Evolutionary conservation across 1,139 yeast species (phyloP), one percentile per base, ranked within the genome.

Genomic region (Torulaspora globosa): DNA sequence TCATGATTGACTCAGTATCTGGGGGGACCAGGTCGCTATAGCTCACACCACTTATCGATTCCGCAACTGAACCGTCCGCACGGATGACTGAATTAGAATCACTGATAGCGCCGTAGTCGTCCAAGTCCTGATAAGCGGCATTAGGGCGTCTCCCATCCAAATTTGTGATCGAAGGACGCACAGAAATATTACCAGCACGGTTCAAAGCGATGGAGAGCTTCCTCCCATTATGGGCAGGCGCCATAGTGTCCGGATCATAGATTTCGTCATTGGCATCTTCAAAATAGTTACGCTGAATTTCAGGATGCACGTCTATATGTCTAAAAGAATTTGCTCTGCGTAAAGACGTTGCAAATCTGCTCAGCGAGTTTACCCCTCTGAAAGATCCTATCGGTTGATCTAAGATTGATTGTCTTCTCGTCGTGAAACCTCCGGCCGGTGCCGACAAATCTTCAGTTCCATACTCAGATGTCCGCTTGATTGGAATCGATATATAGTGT

Each of bases 271-370:
- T 75, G 30, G 68, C 68, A 50, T 73, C 75, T 49, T 63, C 70
- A 55, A 79, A 76, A 50, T 68, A 79, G 0, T 82, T 74, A 51
- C 84, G 66, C 43, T 63, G 65, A 5, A 54, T 47, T 28, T 62
- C 65, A 5, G 76, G 65, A 9, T 73, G 70, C 1, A 63, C 60
- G 52, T 80, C 85, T 43, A 80, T 69, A 7, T 79, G 71, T 53
- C 73, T 70, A 59, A 79, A 80, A 4, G 88, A 77, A 63, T 84
- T 94, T 0, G 96, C 95, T 58, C 96, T 73, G 38, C 79, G 73
- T 60, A 75, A 80, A 1, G 95, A 85, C 1, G 88, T 79, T 2
- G 95, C 94, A 67, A 88, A 88, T 48, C 86, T 80, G 50, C 78
- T 76, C 34, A 88, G 57, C 2, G 95, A 84, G 65, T 84, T 85